A percentile compares a stretch with the other conserved stretches of the same genome.
Conservation (phyloP, 257 asterid species). For the Forsythia suspensa region DNA sequence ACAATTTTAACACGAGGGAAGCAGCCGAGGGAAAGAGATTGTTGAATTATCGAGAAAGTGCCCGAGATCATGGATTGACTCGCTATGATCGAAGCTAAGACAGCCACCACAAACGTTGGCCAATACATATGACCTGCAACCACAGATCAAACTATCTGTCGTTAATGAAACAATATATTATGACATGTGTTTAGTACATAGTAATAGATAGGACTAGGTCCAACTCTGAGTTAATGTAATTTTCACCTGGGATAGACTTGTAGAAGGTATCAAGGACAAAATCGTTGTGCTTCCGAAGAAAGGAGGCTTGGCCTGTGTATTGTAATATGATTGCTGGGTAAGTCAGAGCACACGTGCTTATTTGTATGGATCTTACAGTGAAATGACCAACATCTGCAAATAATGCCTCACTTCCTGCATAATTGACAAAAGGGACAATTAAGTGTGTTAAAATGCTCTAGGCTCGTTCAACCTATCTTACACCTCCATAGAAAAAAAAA, state of each 20-base stretch:
- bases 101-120: conserved; percentile 47
- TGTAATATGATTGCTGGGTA: conserved; percentile 35
- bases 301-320: conserved; percentile 42
- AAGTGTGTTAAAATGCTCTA: too few relatives aligned
- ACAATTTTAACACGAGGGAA: conserved; percentile 39
- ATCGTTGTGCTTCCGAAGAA: conserved; percentile 23
- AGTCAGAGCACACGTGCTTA: conserved; percentile 32
- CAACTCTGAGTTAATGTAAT: too few relatives aligned
- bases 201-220: too few relatives aligned
- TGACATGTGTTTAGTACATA: not conserved
- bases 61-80: conserved; percentile 48
- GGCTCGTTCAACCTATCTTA: too few relatives aligned
- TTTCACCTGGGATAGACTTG: conserved; percentile 37
- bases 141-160: not conserved
- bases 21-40: conserved; percentile 42
- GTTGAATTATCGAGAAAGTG: conserved; percentile 38
- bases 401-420: conserved; percentile 40
- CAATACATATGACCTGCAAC: conserved; percentile 35
- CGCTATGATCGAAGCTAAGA: conserved; percentile 36
- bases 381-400: conserved; percentile 47
- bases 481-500: too few relatives aligned
- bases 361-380: conserved; percentile 37
- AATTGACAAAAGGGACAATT: too few relatives aligned
- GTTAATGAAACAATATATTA: not conserved
- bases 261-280: conserved; percentile 28